Evolutionary conservation across 768 basidiomycete species (phyloP).

Genomic region (Mycena vitilis): DNA sequence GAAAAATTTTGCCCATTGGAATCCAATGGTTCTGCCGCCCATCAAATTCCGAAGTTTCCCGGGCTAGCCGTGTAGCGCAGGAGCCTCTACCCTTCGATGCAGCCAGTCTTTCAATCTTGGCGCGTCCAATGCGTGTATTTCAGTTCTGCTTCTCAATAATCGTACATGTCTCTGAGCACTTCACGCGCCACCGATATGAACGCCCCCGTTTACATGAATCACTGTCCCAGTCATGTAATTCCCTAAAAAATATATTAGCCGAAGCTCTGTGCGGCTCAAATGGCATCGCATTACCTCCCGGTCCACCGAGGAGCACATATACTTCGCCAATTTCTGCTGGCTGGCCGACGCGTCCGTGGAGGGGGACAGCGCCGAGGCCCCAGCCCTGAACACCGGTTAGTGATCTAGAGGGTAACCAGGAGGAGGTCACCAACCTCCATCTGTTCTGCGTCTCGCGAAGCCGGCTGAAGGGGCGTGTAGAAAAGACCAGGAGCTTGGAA

Average conservation of each 20-base stretch:
- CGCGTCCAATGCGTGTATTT: too few species aligned
- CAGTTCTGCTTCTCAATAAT: too few species aligned
- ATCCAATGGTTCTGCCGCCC: too few species aligned
- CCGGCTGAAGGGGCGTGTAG: constrained; percentile 68
- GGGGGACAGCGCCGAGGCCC: constrained; percentile 56
- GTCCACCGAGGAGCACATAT: constrained; percentile 65
- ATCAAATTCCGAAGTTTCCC: too few species aligned
- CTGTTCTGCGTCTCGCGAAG: constrained; percentile 62
- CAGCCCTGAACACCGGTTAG: constrained; percentile 39
- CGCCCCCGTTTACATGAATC: constrained; percentile 47
- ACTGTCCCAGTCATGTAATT: constrained; percentile 51
- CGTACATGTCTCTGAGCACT: too few species aligned
- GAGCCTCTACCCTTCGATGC: too few species aligned
- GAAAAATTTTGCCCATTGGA: too few species aligned
- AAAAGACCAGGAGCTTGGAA: constrained; percentile 66
- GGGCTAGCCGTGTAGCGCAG: too few species aligned
- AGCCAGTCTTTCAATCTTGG: too few species aligned
- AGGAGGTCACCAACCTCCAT: constrained; percentile 53
- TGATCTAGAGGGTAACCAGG: background rate
- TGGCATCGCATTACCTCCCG: constrained; percentile 44
- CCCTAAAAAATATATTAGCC: too few species aligned
- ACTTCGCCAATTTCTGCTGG: constrained; percentile 64
- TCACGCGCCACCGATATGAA: constrained; percentile 26
- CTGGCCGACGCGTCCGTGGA: constrained; percentile 62
- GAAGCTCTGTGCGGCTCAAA: too few species aligned